Evolutionary conservation across 2,329 filamentous ascomycete species (phyloP), one percentile per base, ranked within the genome.

Genomic region (Alternaria sp.): DNA sequence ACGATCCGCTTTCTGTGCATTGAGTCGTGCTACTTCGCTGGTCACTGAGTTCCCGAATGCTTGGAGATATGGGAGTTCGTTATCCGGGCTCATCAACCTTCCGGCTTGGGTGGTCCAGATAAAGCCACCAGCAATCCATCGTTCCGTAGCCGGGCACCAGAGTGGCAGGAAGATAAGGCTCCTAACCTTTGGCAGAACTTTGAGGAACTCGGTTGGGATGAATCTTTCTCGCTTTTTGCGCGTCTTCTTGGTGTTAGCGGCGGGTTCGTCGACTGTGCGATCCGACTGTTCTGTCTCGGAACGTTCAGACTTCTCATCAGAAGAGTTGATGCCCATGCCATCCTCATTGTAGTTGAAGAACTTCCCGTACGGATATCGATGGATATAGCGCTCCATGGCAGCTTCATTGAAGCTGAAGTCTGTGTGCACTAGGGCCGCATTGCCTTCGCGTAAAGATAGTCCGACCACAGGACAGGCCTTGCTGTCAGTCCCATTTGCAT

Each of bases 101-200:
- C 72, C 75, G 28, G 70, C 69, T 51, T 71, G 67, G 4, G 72
- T 74, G 1, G 76, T 75, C 77, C 77, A 79, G 26, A 77, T 75
- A 56, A 79, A 75, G 17, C 69, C 71, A 51, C 71, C 76, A 3
- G 76, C 74, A 9, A 74, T 71, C 72, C 77, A 80, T 45, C 74
- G 64, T 28, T 77, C 75, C 1, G 71, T 70, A 0, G 70, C 69
- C 6, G 74, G 77, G 54, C 81, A 77, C 74, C 77, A 80, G 7
- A 81, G 55, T 3, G 79, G 79, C 21, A 80, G 62, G 49, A 80
- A 78, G 5, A 80, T 74, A 12, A 80, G 64, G 50, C 74, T 79
- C 32, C 77, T 67, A 2, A 79, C 78, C 49, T 72, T 74, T 5
- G 77, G 78, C 26, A 79, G 60, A 11, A 76, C 71, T 30, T 71